Base-by-base conservation (phyloP, 257 asterid species). In the Rhazya stricta region DNA sequence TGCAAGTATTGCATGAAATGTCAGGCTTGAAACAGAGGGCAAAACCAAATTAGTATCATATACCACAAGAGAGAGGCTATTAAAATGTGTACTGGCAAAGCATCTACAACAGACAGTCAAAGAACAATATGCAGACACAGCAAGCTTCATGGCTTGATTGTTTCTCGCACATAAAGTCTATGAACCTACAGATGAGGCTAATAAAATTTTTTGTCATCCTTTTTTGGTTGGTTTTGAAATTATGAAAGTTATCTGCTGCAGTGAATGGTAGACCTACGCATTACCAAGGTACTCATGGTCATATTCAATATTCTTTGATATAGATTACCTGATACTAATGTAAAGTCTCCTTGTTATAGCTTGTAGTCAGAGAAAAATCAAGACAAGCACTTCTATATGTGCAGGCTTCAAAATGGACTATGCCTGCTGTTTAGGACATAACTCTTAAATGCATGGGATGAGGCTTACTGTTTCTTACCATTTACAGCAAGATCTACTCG, bases 1-100 rank as follows among this genome's bases (percentile, higher is more conserved):
- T 92, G 83, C 65, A 66, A 75, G 74, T 45, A 76, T 42, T 62
- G 80, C 54, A 65, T 25, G 41, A 79, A 83, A 3, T 42, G 18
- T 66, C 39, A 72, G 66, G 58, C 39, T 1, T 27, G 19, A 29
- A 63, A n/a, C 62, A 15, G 46, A 30, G 21, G 67, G 37, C 32
- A 57, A 54, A 16, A 62, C 16, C 43, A 60, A 42, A 65, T 29
- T n/a, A 73, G 43, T 51, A 61, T 51, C 63, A 18, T 21, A n/a
- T 25, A 51, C 5, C 6, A 19, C 19, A 37, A n/a, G 39, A 39
- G 36, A 2, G 10, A 29, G 45, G 34, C 13, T 3, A 19, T 13
- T 10, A 34, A 51, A 32, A 41, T 5, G 1, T 23, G 46, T 18
- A 60, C 0, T 4, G 10, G 4, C 5, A 51, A 27, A 71, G 21